Conservation (phyloP, 345 rosid species). For the rapeseed (Brassica napus) region DNA sequence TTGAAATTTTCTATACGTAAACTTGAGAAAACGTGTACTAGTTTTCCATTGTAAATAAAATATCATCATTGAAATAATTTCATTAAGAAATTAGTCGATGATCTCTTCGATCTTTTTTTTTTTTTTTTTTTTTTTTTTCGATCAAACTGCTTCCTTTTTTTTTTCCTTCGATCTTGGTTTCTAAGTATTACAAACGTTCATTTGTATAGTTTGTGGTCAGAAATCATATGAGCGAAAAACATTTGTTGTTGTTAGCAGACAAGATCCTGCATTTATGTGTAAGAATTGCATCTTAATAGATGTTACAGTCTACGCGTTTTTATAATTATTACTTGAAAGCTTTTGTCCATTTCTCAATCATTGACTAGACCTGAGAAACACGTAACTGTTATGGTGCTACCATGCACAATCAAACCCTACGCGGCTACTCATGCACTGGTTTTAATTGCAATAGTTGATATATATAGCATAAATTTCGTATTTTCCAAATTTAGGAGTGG, state of each 20-base stretch:
- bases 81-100: not conserved
- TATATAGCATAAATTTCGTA: not conserved
- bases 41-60: not conserved
- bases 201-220: not conserved
- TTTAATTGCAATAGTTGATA: not conserved
- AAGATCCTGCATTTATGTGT: not conserved
- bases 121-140: too few species aligned
- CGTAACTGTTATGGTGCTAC: not conserved
- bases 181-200: not conserved
- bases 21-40: not conserved
- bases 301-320: constrained; percentile 25
- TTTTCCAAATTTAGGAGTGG: not conserved
- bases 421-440: not conserved
- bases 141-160: too few species aligned
- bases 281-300: not conserved
- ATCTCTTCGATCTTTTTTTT: too few species aligned
- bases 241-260: not conserved
- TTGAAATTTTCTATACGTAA: not conserved
- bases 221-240: not conserved
- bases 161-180: not conserved
- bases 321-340: not conserved
- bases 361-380: not conserved
- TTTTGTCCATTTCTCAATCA: constrained; percentile 20
- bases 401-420: not conserved
- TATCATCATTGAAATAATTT: not conserved